Base-by-base conservation (phyloP, 148 eudicot genomes). In the Camellia granthamiana region DNA sequence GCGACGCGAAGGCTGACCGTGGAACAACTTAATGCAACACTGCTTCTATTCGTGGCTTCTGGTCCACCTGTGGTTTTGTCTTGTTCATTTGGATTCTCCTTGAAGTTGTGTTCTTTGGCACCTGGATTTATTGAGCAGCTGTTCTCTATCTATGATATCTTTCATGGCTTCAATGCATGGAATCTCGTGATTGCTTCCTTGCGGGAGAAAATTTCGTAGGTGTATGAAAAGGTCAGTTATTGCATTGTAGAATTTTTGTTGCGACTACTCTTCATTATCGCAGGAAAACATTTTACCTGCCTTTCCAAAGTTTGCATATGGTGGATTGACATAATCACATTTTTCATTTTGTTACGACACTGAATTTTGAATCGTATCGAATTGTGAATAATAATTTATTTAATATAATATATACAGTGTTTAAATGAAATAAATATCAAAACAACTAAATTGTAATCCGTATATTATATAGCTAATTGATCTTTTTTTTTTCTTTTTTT, bases 1-100 rank as follows among this genome's bases (percentile, higher is more conserved):
- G 87, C 88, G 92, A 49, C 84, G 93, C 16, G 30, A 23, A 23
- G 30, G 30, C 58, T 90, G 75, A 87, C 92, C 77, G 84, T 91
- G 3, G 89, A 88, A 60, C 89, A 85, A 86, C 71, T n/a, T 64
- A 64, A 49, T 60, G 64, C 21, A 14, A 23, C 30, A 56, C 30
- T 56, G 30, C 56, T 14, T 38, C 30, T 42, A 67, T 18, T 16
- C 47, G 51, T 16, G 69, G 63, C 23, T 55, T 38, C 76, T 73
- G 11, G 76, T 55, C 63, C 76, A 55, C 76, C 14, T 23, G 56
- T 55, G 75, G 81, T 46, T 69, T 72, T 55, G 68, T 13, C 23
- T 30, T 63, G 81, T n/a, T 69, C 76, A 79, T 70, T 44, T 58
- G 65, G 61, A 49, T 59, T 79, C 69, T 79, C 76, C 61, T 76